Evolutionary conservation across 2,329 filamentous ascomycete genomes (phyloP), one percentile per base, ranked within the genome.

Genomic region (Bertia moriformis): DNA sequence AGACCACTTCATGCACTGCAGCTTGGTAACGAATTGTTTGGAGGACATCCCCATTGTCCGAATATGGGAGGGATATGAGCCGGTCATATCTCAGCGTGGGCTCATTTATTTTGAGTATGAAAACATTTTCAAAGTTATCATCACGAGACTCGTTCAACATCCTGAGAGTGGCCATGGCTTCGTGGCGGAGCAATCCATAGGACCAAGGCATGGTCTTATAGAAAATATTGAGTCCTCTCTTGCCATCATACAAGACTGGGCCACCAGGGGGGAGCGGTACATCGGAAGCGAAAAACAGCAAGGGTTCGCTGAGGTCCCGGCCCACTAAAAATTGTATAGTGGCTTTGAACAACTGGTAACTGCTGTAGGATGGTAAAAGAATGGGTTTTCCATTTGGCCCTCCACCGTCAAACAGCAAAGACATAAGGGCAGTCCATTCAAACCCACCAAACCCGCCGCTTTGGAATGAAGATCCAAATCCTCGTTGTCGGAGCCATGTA

Each of bases 301-400:
- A 76, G 46, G 73, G 82, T 48, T 73, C 79, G 41, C 63, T 65
- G 40, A 95, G 63, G 50, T 94, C 79, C 27, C 73, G 79, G 1
- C 73, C 71, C 1, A 82, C 77, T 14, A 98, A 63, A 47, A 89
- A 91, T 53, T 95, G 89, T n/a, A 98, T 63, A 1, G 80, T 78
- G 2, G 86, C 88, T 59, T 95, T 96, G 69, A 98, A 95, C 35
- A 96, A 69, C 57, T 96, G 89, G 18, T 89, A 91, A 57, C 82
- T 83, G 61, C 83, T 94, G 49, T 94, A 82, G 4, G 84, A 84
- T 4, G 74, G 67, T 4, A 87, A 86, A 14, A 96, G 67, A 4
- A 84, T 62, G 2, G 81, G 70, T 45, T 77, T 72, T 2, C 83
- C 82, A 43, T 78, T 79, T 4, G 74, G 71, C 4, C 78, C 81